Base-by-base conservation (phyloP, 2,329 filamentous ascomycete species). In the Metarhizium anisopliae region DNA sequence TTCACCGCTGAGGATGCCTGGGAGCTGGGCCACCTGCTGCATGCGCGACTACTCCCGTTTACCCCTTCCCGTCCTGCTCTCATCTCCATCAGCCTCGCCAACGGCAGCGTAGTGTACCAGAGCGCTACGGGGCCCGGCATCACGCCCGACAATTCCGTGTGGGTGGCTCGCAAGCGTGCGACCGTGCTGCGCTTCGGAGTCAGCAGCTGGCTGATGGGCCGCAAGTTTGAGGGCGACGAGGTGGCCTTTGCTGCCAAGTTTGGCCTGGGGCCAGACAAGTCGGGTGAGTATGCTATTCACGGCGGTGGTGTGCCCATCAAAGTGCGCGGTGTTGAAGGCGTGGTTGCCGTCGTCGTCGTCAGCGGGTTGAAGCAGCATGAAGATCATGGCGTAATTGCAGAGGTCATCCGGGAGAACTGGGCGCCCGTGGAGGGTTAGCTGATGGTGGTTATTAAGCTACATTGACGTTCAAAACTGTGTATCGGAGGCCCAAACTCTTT, bases 311-410 rank as follows among this genome's bases (percentile, higher is more conserved):
- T 89, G 59, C 89, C 89, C 0, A 79, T 93, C 36, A 77, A 83
- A 7, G 88, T 93, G 6, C 73, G 74, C 54, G 86, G 86, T 0
- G 86, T 92, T 1, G 88, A 92, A 71, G 89, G 88, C 0, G 72
- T 90, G 3, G 84, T 91, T 8, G 89, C 82, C 0, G 84, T 90
- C 1, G 83, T 91, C 29, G 83, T 91, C 18, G 86, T 93, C 1
- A 87, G 84, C 64, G 89, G 89, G 4, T 68, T 93, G 68, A 86
- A 84, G 73, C 86, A 91, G 70, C 77, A 88, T 63, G 81, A 91
- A 72, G 88, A 92, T 68, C 89, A 94, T 69, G 83, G 82, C 8
- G 81, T 91, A 42, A 83, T 93, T 64, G 79, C 88, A 0, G 86
- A 91, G 67, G 83, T 82, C 1, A 75, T 91, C 47, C 76, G 76